Evolutionary conservation across 805 yeast species (phyloP), one percentile per base, ranked within the genome.

Genomic region (Metschnikowia continentalis): DNA sequence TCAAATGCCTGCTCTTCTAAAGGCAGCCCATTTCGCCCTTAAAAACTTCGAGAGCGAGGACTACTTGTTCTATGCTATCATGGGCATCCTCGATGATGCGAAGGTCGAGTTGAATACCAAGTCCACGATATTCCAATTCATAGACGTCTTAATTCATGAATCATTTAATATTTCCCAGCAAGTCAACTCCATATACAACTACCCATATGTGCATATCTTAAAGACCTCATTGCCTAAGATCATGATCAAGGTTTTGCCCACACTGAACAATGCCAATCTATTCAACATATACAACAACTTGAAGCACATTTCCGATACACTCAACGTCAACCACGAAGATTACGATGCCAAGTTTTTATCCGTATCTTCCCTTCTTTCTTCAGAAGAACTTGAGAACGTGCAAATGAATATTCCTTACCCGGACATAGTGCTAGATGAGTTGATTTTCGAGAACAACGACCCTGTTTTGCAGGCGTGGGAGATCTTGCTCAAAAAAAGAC

Each of bases 111-210:
- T 88, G 42, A 86, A 88, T 60, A 69, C 77, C 38, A 75, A 88
- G 52, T 74, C 88, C 40, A 87, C 84, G 54, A 75, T 88, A 6
- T 75, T 88, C 52, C 88, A 82, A 61, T 83, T 88, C 58, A 63
- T 89, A 3, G 92, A 88, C 53, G 77, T 81, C n/a, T 65, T 88
- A 35, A 70, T 81, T 1, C 57, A 67, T 19, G 73, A 72, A 22
- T 67, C 78, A 20, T 65, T 64, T 35, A 56, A 60, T 35, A 61
- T 64, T 11, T 68, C 74, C 13, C 68, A 63, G 49, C 74, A 68
- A 46, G 65, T 69, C 10, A 69, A 68, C 52, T 62, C 67, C n/a
- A 52, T 56, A 33, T 70, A 65, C 51, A 65, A 68, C 46, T 71
- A 67, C 45, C 76, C 79, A 6, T 74, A 72, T 51, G 63, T 74